Evolutionary conservation across 441 rosid species (phyloP), one percentile per base, ranked within the genome.

Genomic region (Brassica hybrid): DNA sequence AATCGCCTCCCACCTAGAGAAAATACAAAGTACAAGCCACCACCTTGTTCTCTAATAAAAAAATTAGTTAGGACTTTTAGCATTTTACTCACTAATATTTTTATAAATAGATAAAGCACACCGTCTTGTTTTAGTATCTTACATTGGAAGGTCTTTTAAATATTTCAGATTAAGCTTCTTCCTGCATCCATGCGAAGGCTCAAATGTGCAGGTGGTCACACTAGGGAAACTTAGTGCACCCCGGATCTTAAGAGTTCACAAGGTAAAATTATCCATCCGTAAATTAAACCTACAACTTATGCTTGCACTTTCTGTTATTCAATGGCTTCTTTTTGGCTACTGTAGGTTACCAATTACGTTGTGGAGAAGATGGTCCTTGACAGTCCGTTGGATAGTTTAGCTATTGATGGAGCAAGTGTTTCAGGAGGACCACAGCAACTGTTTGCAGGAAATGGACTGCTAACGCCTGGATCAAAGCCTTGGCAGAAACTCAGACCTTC

Each of bases 201-300:
- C 98, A 66, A 57, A 85, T 21, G 23, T 21, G 23, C 23, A 21
- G 23, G 23, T 21, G 23, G 23, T 21, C 23, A 21, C 23, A 21
- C 23, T 21, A 21, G 23, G 23, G 23, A 21, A 21, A 21, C 23
- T 21, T 21, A 21, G 23, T 21, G 23, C 99, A 50, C 98, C 98
- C 98, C 89, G 98, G 65, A 96, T 96, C 85, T 82, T 96, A 89
- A 90, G 97, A 86, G 88, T 96, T 82, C 98, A 92, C 74, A 96
- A 96, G 87, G 99, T 58, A 79, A 83, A 83, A 66, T 32, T 58
- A 45, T 34, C 11, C n/a, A n/a, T n/a, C n/a, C 4, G 59, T 54
- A 54, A 54, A 7, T 2, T 16, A 54, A 16, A 54, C 59, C 59
- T 16, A 17, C 59, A 16, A 34, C 5, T 54, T 17, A 16, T 54